A percentile compares a stretch with the other conserved stretches of the same genome.
phyloP scores from a whole-genome alignment of 1,284 basidiomycete genomes.

The Amylostereum areolatum region DNA sequence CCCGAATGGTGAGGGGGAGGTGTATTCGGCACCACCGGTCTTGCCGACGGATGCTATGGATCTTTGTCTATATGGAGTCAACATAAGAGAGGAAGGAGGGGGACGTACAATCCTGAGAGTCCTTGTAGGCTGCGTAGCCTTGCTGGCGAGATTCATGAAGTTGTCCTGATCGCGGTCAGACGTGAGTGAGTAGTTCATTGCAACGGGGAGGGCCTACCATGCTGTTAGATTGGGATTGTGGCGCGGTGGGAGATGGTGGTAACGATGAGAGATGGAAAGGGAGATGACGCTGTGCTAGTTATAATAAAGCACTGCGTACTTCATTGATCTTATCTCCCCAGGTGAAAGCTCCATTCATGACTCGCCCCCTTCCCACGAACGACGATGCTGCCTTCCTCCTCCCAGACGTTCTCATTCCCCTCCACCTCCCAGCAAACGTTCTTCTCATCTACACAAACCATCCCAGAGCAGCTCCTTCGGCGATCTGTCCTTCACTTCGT shows the following conservation, averaged over 20 bases:
- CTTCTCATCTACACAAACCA: not conserved
- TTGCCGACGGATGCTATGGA: conserved; percentile 19
- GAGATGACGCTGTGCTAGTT: too few species aligned
- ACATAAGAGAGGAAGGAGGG: not conserved
- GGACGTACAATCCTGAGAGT: conserved; percentile 7
- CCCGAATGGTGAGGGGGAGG: conserved; percentile 37
- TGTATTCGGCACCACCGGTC: conserved; percentile 60
- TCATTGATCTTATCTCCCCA: too few species aligned
- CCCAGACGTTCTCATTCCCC: not conserved
- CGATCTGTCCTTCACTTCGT: not conserved
- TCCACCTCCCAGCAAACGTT: not conserved
- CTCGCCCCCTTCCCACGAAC: too few species aligned
- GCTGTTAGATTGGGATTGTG: too few species aligned
- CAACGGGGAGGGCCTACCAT: conserved; percentile 12
- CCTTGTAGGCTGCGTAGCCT: conserved; percentile 46
- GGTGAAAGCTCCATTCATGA: too few species aligned
- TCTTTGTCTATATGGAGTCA: conserved; percentile 3
- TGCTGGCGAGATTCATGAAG: conserved; percentile 62
- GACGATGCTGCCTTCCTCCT: too few species aligned
- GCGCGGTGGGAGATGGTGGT: too few species aligned
- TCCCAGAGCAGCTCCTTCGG: not conserved
- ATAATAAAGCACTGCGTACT: too few species aligned
- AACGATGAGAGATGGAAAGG: too few species aligned
- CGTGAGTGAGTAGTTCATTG: not conserved
- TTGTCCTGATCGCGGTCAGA: conserved; percentile 37